Base-by-base conservation (phyloP, 805 yeast species). In the Yarrowia keelungensis region DNA sequence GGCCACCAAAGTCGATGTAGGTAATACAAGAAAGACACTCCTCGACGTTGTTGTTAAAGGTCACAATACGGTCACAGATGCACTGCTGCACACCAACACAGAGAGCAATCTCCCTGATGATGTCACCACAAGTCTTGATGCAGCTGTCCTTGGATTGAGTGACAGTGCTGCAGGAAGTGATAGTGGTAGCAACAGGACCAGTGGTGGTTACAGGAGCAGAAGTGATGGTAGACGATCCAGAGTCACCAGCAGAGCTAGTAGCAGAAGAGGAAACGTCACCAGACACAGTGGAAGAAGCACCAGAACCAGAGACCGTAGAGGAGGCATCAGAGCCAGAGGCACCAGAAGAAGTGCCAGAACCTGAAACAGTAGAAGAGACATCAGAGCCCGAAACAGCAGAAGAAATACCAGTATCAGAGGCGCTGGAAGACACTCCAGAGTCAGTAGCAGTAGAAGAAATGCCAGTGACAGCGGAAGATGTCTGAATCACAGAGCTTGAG, bases 101-200 rank as follows among this genome's bases (percentile, higher is more conserved):
- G 10, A 58, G 50, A 16, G 64, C 64, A 43, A 58, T 58, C 46
- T 46, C 53, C 22, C 56, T 36, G 9, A 61, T 47, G 49, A 61
- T 61, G n/a, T 61, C 56, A 8, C 54, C 53, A 38, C 54, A 61
- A 15, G 36, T 36, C 38, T 36, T 36, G 38, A 46, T 22, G 9
- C 67, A 61, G 12, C 8, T 4, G 15, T 58, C 64, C 39, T 32
- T 42, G 12, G 64, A 41, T 26, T 42, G 50, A 12, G 64, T 58
- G 12, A 11, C 41, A 15, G 64, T 58, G 41, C 50, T 43, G 7
- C 64, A 58, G 9, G 64, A 43, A 32, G 64, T 54, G 38, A 54
- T 1, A 7, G 61, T 54, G 5, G 61, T 8, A 1, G 7, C 61
- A 8, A n/a, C 46, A 54, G 61, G 9, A 5, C 14, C 4, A 4